Conservation (phyloP, 306 rosid genomes). For the Medicago truncatula region DNA sequence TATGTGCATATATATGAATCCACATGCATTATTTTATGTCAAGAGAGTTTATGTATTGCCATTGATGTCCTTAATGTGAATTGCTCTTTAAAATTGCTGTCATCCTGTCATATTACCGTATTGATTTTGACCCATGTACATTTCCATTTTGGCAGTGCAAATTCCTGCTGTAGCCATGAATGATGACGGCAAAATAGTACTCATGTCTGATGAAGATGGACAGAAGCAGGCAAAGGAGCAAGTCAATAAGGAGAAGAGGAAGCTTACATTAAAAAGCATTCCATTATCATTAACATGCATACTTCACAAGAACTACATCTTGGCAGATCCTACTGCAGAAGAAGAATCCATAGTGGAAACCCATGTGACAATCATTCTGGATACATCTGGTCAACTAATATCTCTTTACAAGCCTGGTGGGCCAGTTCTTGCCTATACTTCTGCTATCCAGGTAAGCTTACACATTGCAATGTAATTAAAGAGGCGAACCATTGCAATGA, state of each 20-base stretch:
- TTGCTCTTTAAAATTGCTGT: neutral
- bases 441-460: conserved; percentile 75
- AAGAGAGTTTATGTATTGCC: conserved; percentile 1
- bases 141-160: conserved; percentile 62
- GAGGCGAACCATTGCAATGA: conserved; percentile 10
- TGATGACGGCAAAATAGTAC: conserved; percentile 76
- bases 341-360: conserved; percentile 93
- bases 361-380: conserved; percentile 77
- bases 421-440: conserved; percentile 70
- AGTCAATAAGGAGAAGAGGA: conserved; percentile 78
- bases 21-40: neutral
- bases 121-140: conserved; percentile 9
- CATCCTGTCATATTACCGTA: neutral
- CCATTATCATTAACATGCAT: conserved; percentile 84
- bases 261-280: conserved; percentile 63
- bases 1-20: too few relatives aligned
- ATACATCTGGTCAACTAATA: conserved; percentile 71
- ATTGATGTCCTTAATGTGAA: conserved; percentile 27
- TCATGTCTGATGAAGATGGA: conserved; percentile 66
- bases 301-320: conserved; percentile 79
- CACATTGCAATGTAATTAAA: conserved; percentile 28
- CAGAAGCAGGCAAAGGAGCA: conserved; percentile 55
- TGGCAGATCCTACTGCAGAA: conserved; percentile 90
- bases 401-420: conserved; percentile 95
- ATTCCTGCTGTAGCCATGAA: conserved; percentile 78